These are phyloP conservation scores for Solanum clarkiae DNA, from an alignment of 257 asterid genomes.

Conservation along the genomic window DNA sequence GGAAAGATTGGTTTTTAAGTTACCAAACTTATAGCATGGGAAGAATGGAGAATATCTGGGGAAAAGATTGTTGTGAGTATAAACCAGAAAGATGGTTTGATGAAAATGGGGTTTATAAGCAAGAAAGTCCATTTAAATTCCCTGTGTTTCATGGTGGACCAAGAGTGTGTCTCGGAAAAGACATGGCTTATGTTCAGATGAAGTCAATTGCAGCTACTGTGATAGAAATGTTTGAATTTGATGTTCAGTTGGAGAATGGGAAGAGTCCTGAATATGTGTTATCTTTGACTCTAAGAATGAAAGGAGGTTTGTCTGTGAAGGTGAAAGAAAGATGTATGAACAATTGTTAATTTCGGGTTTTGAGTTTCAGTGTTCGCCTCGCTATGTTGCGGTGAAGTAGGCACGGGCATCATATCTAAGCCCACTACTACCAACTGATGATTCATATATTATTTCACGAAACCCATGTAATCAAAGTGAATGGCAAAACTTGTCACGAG, in stretches of 20 bases:
- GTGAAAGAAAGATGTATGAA: constrained; percentile 32
- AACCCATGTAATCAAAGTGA: not conserved
- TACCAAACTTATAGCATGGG: constrained; percentile 75
- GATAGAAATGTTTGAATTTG: constrained; percentile 48
- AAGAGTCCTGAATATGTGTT: constrained; percentile 45
- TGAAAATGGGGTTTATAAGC: constrained; percentile 50
- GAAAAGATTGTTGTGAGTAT: constrained; percentile 58
- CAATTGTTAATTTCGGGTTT: not conserved
- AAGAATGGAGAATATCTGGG: constrained; percentile 79
- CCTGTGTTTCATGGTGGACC: constrained; percentile 89
- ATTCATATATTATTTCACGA: no score
- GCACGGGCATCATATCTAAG: not conserved
- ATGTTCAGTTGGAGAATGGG: constrained; percentile 39
- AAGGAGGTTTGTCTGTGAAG: constrained; percentile 59
- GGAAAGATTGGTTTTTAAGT: constrained; percentile 50
- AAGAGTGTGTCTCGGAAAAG: constrained; percentile 81
- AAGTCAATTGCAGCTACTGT: constrained; percentile 69
- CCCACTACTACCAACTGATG: no score
- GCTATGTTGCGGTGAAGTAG: not conserved
- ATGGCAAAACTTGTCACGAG: not conserved
- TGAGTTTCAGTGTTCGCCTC: not conserved
- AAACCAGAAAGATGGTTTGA: constrained; percentile 93
- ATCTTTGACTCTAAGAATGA: constrained; percentile 74
- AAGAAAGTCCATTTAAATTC: constrained; percentile 49
- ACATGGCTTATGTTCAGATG: constrained; percentile 94